phyloP scores from a whole-genome alignment of 2,329 filamentous ascomycete genomes.

The Cladophialophora bantiana region DNA sequence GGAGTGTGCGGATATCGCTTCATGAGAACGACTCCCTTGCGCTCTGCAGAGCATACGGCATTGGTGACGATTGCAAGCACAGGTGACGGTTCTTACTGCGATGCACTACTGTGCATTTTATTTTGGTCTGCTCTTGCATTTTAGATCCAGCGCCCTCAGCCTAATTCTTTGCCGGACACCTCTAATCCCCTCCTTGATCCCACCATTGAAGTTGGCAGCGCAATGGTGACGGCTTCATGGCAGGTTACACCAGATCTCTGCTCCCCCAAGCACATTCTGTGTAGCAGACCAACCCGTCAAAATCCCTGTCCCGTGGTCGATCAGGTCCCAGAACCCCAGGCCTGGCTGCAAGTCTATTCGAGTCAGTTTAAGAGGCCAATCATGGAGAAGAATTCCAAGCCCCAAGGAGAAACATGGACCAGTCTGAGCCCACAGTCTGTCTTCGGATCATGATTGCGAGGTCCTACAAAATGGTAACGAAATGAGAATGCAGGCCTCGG shows the following conservation, averaged over 20 bases:
- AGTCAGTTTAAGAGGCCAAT: background rate
- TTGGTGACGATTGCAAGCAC: background rate
- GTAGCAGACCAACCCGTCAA: constrained; percentile 13
- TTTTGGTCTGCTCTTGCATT: background rate
- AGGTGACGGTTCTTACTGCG: background rate
- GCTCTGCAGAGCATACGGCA: background rate
- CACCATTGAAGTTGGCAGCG: background rate
- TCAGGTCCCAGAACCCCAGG: constrained; percentile 15
- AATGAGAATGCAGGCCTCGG: background rate
- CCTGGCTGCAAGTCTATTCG: background rate
- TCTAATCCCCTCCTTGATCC: constrained; percentile 2
- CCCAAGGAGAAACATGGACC: background rate
- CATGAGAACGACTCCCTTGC: background rate
- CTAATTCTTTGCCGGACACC: background rate
- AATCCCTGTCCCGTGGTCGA: background rate
- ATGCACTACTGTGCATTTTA: background rate
- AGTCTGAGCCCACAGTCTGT: background rate
- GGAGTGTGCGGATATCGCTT: background rate
- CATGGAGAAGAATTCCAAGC: background rate
- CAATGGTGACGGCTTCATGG: constrained; percentile 12
- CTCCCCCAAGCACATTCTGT: background rate
- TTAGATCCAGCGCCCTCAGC: background rate
- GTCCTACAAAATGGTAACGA: background rate
- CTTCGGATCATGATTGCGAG: background rate
- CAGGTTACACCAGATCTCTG: constrained; percentile 28